Evolutionary conservation across 2,329 filamentous ascomycete genomes (phyloP), one percentile per base, ranked within the genome.

Genomic region (Neofusicoccum sp.): DNA sequence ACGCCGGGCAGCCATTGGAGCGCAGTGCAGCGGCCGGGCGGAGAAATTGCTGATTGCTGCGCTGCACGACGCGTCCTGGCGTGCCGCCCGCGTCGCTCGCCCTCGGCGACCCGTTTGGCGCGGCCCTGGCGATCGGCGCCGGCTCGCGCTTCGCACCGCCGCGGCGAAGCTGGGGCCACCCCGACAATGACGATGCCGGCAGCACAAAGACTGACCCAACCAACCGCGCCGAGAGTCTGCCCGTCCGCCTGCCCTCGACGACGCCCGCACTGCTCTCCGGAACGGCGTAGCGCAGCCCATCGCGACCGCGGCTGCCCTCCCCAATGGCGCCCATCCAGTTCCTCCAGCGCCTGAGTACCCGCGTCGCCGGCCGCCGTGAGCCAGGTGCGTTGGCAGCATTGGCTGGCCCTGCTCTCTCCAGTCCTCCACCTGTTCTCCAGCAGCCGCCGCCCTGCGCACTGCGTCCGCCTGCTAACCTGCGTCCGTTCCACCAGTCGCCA

Each of bases 291-390:
- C 38, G 51, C 51, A 16, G 38, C 26, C 51, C 26, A 5, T n/a
- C 16, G 12, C 24, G 24, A 6, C 16, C 41, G 41, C 41, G 41
- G 41, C 41, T 26, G 61, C 16, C 47, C 28, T 60, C 43, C 41
- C 65, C 59, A 58, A 75, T 75, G 73, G 68, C 73, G 64, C 75
- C 74, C 62, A 67, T 66, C 62, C 68, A 65, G 58, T 70, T 73
- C 65, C 67, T 66, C 47, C 65, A 71, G 59, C 64, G 70, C 67
- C 67, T 76, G 68, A 72, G 65, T 65, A 65, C 66, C 41, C 64
- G 68, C 61, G 66, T 70, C 63, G 59, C 71, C 68, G 71, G 74
- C 67, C 51, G 51, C 36, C 14, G 51, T 12, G 51, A 56, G 36
- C 51, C 51, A 41, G 69, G 74, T 75, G 70, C 69, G 74, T 73